Conservation (phyloP, 305 asterid genomes). For the Fraxinus nigra region DNA sequence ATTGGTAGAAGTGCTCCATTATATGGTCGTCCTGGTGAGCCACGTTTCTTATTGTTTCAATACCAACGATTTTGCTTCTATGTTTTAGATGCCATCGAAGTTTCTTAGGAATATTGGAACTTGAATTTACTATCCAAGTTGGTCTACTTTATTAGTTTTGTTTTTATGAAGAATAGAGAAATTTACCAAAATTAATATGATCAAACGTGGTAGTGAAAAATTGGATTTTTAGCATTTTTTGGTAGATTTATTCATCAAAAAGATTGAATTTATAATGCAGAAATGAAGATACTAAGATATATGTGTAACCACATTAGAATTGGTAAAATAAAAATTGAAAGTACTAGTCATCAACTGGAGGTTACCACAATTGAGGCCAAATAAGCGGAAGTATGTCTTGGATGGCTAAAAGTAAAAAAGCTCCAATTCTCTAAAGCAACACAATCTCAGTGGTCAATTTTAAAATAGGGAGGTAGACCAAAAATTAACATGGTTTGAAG, state of each 20-base stretch:
- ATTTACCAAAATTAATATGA: neutral
- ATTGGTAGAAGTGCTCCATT: conserved; percentile 47
- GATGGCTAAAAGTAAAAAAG: neutral
- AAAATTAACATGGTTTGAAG: neutral
- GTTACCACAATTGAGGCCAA: neutral
- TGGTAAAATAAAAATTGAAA: neutral
- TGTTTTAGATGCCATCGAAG: neutral
- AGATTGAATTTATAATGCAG: neutral
- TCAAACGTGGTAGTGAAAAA: neutral
- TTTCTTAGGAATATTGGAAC: neutral
- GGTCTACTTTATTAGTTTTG: neutral
- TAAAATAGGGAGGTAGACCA: neutral
- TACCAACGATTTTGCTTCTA: neutral
- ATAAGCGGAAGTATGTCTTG: neutral
- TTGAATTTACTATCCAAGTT: conserved; percentile 2
- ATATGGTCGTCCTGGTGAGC: conserved; percentile 45
- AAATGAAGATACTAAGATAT: neutral
- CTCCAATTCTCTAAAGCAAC: neutral
- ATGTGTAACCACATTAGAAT: neutral
- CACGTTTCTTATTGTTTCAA: neutral
- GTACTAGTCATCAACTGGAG: neutral
- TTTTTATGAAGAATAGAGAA: neutral
- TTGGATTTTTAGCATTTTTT: neutral
- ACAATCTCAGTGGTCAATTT: neutral
- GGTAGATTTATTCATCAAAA: neutral